Base-by-base conservation (phyloP, 805 yeast species). In the Metschnikowia colocasiae region DNA sequence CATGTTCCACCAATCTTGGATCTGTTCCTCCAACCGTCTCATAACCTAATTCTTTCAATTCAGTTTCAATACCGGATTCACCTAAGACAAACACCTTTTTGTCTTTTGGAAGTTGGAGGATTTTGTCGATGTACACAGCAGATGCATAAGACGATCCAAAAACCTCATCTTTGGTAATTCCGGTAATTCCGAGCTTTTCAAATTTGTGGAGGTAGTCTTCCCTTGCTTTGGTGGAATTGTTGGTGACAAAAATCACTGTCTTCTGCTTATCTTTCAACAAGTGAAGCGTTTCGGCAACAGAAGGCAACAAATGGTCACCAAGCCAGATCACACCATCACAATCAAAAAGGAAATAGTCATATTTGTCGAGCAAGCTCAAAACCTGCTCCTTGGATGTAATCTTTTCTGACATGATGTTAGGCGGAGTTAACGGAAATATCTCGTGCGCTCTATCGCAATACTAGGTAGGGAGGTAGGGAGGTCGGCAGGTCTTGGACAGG, bases 311-410 rank as follows among this genome's bases (percentile, higher is more conserved):
- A 54, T 83, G 87, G 52, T 80, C 82, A 2, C 98, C 98, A 41
- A 86, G 69, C 99, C 99, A 94, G 49, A 94, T 73, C 4, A 94
- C 99, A 27, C 99, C 99, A 63, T 94, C 99, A 70, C 99, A 94
- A 61, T 94, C 99, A 63, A 94, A 94, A 55, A 94, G 71, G 59
- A 91, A 92, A 49, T 87, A 89, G 61, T 90, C 97, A 63, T 85
- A 86, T 44, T 74, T 61, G 54, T 76, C 78, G 8, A 94, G 67
- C 40, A 94, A 68, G 6, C 68, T 59, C 44, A 76, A 67, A 4
- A 79, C 85, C 29, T 77, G 77, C 18, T 70, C 71, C 46, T 69
- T 72, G 18, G 68, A 59, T 15, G 68, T 65, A 37, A 86, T 63
- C 57, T 85, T 82, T 1, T 59, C 56, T 7, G 87, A 75, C 76